Evolutionary conservation across 2,329 filamentous ascomycete genomes (phyloP).

Genomic region (Colletotrichum sp.): DNA sequence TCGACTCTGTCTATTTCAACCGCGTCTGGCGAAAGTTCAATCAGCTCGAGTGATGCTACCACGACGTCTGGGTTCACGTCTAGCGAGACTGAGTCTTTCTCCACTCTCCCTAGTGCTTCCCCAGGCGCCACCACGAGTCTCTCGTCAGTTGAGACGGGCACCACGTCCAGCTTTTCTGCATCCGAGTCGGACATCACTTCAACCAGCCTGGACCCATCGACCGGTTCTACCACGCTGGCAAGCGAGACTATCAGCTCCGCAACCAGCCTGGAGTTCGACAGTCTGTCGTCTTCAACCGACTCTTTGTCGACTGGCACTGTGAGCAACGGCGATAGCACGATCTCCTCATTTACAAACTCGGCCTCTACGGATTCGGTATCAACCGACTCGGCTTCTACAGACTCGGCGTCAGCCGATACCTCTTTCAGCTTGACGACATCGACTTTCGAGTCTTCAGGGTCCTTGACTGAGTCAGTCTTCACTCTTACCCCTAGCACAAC

Average conservation of each 20-base stretch:
- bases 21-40: neutral
- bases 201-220: neutral
- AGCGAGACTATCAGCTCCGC: neutral
- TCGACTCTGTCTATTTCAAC: neutral
- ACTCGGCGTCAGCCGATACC: neutral
- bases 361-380: neutral
- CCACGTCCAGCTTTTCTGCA: neutral
- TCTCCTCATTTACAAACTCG: neutral
- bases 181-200: neutral
- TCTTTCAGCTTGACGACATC: neutral
- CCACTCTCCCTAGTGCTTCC: neutral
- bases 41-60: neutral
- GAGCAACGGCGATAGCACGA: neutral
- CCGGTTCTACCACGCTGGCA: neutral
- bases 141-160: neutral
- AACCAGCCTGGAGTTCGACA: neutral
- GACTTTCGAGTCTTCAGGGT: neutral
- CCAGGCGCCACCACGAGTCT: neutral
- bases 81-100: neutral
- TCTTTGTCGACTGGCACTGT: neutral
- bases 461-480: neutral
- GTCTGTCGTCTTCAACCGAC: neutral
- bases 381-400: neutral
- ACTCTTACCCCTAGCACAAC: neutral
- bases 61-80: neutral